Conservation (phyloP, 768 basidiomycete species). For the Psilocybe cubensis region DNA sequence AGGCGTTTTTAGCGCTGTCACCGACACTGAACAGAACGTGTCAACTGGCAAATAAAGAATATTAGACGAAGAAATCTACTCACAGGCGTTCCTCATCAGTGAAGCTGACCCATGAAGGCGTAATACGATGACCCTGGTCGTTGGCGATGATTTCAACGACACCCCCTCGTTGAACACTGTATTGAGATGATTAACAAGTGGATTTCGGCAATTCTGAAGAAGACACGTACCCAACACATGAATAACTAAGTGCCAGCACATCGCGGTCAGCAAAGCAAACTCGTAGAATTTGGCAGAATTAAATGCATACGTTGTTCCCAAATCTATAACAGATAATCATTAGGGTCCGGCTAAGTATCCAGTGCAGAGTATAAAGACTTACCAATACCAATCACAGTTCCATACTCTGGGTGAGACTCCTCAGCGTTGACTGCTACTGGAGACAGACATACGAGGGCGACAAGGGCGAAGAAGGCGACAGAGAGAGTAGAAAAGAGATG, state of each 20-base stretch:
- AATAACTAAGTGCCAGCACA: conserved; percentile 62
- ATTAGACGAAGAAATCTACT: conserved; percentile 17
- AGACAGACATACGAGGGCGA: conserved; percentile 75
- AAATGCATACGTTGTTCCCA: conserved; percentile 81
- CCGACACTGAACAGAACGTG: conserved; percentile 64
- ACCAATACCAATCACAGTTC: conserved; percentile 94
- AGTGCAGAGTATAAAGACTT: conserved; percentile 26
- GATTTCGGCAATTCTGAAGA: background rate
- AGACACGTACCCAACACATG: conserved; percentile 85
- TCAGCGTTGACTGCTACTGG: conserved; percentile 68
- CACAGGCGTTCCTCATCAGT: conserved; percentile 79
- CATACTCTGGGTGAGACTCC: conserved; percentile 75
- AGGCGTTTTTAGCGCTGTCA: conserved; percentile 96
- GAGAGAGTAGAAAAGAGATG: conserved; percentile 62
- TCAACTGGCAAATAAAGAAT: background rate
- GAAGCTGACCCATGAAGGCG: conserved; percentile 86
- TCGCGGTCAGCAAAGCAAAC: conserved; percentile 24
- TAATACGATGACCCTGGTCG: conserved; percentile 89
- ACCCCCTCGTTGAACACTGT: conserved; percentile 81
- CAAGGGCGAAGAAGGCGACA: conserved; percentile 58
- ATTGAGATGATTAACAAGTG: background rate
- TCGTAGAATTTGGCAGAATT: background rate
- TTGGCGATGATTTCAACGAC: conserved; percentile 91
- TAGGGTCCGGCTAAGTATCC: background rate
- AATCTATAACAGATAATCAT: conserved; percentile 50